phyloP scores from a whole-genome alignment of 495 filamentous ascomycete genomes.

The Talaromyces ruber region DNA sequence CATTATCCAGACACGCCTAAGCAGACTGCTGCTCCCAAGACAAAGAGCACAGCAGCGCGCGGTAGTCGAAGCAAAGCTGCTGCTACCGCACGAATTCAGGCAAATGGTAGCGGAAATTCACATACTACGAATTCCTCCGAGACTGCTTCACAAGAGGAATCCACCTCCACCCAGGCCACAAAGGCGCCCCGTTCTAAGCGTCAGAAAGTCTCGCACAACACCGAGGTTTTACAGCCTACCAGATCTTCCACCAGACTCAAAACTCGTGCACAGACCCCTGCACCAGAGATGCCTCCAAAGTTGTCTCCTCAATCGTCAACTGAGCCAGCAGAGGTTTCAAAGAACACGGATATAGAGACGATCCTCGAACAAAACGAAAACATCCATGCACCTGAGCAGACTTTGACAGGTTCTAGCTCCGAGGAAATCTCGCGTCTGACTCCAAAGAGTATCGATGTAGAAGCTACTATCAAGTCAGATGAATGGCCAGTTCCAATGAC shows the following conservation, averaged over 20 bases:
- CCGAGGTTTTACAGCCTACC: slow-evolving; percentile 20
- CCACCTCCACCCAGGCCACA: background rate
- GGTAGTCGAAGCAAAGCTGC: background rate
- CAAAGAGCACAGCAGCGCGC: background rate
- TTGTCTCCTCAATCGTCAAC: background rate
- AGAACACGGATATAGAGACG: background rate
- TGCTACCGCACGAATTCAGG: background rate
- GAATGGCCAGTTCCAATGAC: background rate
- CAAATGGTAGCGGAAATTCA: background rate
- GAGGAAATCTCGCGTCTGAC: background rate
- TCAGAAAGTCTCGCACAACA: background rate
- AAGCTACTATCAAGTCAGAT: background rate
- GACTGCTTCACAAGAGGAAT: background rate
- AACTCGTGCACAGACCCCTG: slow-evolving; percentile 10
- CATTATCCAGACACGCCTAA: background rate
- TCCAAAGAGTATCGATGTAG: background rate
- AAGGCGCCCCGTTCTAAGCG: background rate
- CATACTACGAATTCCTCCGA: background rate
- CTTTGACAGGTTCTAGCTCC: background rate
- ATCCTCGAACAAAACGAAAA: background rate
- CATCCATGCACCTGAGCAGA: background rate
- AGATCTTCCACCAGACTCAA: slow-evolving; percentile 29
- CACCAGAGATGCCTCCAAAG: background rate
- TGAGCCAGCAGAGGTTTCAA: background rate
- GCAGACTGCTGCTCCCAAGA: background rate